Base-by-base conservation (phyloP, 768 basidiomycete species). In the Coprinellus micaceus region DNA sequence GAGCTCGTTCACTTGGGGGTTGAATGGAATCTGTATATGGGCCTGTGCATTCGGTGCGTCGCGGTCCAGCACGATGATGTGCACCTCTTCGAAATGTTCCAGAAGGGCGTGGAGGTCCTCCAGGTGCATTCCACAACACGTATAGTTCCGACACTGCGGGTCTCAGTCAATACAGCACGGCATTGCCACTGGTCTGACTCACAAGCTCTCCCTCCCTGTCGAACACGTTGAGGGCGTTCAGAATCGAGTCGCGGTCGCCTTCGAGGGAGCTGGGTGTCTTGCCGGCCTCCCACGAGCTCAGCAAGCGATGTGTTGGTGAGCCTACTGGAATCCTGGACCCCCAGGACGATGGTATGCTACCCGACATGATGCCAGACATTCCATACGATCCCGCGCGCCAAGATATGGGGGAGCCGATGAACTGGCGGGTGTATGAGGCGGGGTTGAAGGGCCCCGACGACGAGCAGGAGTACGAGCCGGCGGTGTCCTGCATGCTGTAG, bases 1-100 rank as follows among this genome's bases (percentile, higher is more conserved):
- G 19, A 62, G 60, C 49, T 63, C 54, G 66, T 72, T 64, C 52
- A 69, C 44, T 55, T 69, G 69, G 22, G 79, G 73, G 57, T 80
- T 74, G 65, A 80, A 80, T 0, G 80, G 78, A 13, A 80, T 67
- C 57, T 76, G 68, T 63, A 81, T 71, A 60, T 75, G 65, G 11
- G 79, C 72, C 11, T 69, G 71, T 13, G 68, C 63, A 53, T 69
- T 56, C 40, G 66, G 3, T 67, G 66, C 3, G 63, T 68, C 44
- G 64, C 75, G 76, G 66, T 81, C 77, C 41, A 87, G 67, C 57
- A 92, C 84, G 65, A 90, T 80, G 67, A 95, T 89, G 67, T 96
- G 94, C 46, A 85, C 84, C 58, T 93, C 88, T 65, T 96, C 94
- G 61, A 95, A 94, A 66, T 96, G 94, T 70, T 95, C 91, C 2